Base-by-base conservation (phyloP, 805 yeast species). In the Candida ovalis region DNA sequence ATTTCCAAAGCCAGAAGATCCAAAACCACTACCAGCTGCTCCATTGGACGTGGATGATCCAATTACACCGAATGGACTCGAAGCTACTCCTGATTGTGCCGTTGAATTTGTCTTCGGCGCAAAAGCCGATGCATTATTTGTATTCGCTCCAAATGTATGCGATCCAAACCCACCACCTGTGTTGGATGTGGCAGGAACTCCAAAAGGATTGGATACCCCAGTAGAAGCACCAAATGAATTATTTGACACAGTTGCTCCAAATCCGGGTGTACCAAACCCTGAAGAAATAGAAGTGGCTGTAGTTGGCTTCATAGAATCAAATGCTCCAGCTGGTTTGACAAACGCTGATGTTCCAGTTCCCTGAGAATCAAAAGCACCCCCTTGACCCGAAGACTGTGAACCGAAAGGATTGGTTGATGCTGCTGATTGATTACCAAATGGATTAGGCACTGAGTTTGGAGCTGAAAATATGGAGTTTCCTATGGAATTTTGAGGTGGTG, bases 211-310 rank as follows among this genome's bases (percentile, higher is more conserved):
- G 3, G 35, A 30, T 5, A 30, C n/a, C 9, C 15, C 23, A 3
- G 50, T 32, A 18, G 55, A 18, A 7, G 51, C 43, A 5, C 65
- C 64, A 49, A 66, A 62, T 36, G 69, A 53, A 28, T 51, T 49
- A 4, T 61, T 25, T 17, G 52, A 25, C 8, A 47, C 50, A 5
- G 37, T 37, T 23, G 58, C 46, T 23, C 53, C 56, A 40, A 55
- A 56, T 15, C 52, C 50, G 21, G 47, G 41, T 3, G 52, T 53
- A 23, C 55, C 53, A 35, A 54, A 51, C 8, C 56, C 43, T 23
- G 49, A 45, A 18, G 35, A 40, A 12, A 35, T 22, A 5, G 43
- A n/a, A 7, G 39, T 12, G 8, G 45, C n/a, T 21, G 40, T 3
- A 18, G 23, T 15, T 10, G 21, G 24, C 4, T 19, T 28, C 18